Base-by-base conservation (phyloP, 2,329 filamentous ascomycete species). In the Didymella keratinophila region DNA sequence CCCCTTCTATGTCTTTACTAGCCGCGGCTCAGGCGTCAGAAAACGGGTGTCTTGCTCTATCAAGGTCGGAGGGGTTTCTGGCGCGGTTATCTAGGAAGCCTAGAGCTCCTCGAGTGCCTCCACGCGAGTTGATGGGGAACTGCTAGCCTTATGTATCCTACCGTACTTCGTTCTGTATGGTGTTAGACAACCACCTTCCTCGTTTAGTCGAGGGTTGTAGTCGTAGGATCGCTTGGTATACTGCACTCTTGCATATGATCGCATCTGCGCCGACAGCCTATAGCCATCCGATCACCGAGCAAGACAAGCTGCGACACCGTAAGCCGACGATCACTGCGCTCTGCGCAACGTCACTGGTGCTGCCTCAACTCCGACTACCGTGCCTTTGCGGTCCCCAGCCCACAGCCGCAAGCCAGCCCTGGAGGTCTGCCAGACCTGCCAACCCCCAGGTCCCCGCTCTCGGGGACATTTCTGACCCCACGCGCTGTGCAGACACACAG, bases 131-230 rank as follows among this genome's bases (percentile, higher is more conserved):
- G 2, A 25, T 50, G 30, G n/a, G 12, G 45, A 42, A 27, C 16
- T 8, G 30, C 45, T 50, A 58, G 30, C 56, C 56, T 46, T 34
- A 41, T 58, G 45, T 41, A 54, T 42, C 42, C 27, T 54, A 58
- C 56, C 23, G 18, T 50, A 23, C n/a, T 41, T 21, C 32, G 21
- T 14, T 28, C 34, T 58, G 46, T 51, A 51, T 39, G 42, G 39
- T 23, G 11, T 23, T 58, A 51, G 50, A 58, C 46, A 27, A 51
- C 18, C 56, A 58, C 50, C 56, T 58, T 54, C 56, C 56, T 54
- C 45, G 50, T 58, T 51, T 51, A 58, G 50, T 58, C 50, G 45
- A 54, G 23, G 10, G 20, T 25, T 25, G 23, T 23, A 20, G 30
- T 45, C 11, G 37, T 41, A 45, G 51, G 50, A 58, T 58, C 51